Base-by-base conservation (phyloP, 768 basidiomycete genomes). In the Pholiota conissans region DNA sequence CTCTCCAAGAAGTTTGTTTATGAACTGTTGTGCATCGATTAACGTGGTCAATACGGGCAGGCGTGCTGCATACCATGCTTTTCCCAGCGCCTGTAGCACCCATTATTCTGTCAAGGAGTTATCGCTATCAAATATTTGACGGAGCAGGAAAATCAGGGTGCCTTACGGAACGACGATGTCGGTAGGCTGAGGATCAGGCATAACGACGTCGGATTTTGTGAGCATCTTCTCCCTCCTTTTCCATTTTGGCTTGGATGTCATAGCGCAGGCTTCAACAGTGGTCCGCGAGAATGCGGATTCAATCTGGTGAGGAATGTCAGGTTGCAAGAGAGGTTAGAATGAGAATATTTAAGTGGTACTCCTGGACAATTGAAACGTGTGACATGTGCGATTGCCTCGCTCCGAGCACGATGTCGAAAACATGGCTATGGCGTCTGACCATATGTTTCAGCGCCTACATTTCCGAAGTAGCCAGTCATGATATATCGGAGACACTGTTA, bases 11-110 rank as follows among this genome's bases (percentile, higher is more conserved):
- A 63, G 61, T 10, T 46, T 56, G 35, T 64, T 61, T 55, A 69
- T 67, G 53, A 69, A 68, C 68, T 69, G 29, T 10, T 22, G 24
- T 27, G 14, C 34, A 47, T 22, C 5, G 4, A 24, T 47, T 1
- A 16, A 5, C 46, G 29, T 28, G 26, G 27, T 32, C 18, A 14
- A 18, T 28, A 13, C 24, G 13, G 16, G 5, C n/a, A 13, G 10
- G 35, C 8, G 16, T 18, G 8, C 18, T 29, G 42, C 65, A n/a
- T 28, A 71, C 69, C 8, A 65, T 60, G 56, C 69, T 71, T 53
- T 71, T 71, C 22, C 69, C 69, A 9, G 57, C 49, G 3, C 70
- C 67, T 2, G 69, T 69, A 1, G 67, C 62, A 8, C 70, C 70
- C 61, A 70, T 69, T 3, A 70, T 58, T 5, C 70, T 71, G 27